A percentile compares a stretch with the other conserved stretches of the same genome.
phyloP scores from a whole-genome alignment of 2,329 filamentous ascomycete species.

The Aaosphaeria pasadenensis region DNA sequence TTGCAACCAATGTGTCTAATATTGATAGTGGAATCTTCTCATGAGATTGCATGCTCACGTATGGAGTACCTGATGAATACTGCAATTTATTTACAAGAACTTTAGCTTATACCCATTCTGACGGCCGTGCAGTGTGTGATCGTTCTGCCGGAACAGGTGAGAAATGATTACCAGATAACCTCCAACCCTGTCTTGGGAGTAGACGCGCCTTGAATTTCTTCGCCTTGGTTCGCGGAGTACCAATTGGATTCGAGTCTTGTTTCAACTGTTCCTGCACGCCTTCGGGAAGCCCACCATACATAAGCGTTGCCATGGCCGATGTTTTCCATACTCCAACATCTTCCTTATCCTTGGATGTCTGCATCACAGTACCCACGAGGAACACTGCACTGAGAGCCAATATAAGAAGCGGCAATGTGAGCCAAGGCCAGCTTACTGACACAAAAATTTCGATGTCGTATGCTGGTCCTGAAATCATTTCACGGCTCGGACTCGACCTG shows the following conservation, averaged over 20 bases:
- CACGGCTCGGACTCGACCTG: conserved; percentile 6
- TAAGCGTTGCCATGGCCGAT: conserved; percentile 16
- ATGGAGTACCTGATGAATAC: no score
- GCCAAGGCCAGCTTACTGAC: conserved; percentile 28
- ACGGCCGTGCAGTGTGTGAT: conserved; percentile 11
- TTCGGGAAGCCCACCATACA: conserved; percentile 19
- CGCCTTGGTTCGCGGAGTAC: conserved; percentile 18
- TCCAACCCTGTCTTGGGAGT: conserved; percentile 15
- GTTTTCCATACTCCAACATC: conserved; percentile 25
- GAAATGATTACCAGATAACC: conserved; percentile 17
- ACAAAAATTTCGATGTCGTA: conserved; percentile 21
- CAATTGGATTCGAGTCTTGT: neutral
- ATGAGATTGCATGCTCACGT: no score
- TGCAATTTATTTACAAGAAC: no score
- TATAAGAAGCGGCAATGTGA: conserved; percentile 23
- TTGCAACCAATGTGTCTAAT: no score
- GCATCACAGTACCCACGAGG: conserved; percentile 18
- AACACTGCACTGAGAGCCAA: conserved; percentile 17
- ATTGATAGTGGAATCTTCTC: no score
- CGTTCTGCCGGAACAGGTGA: conserved; percentile 10
- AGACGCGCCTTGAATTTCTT: conserved; percentile 22
- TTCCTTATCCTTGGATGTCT: conserved; percentile 10
- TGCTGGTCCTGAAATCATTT: conserved; percentile 9
- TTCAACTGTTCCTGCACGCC: conserved; percentile 8
- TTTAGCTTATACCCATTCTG: conserved; percentile 27